Conservation (phyloP, 139 green algal species). For the Auxenochlorella pyrenoidosa region DNA sequence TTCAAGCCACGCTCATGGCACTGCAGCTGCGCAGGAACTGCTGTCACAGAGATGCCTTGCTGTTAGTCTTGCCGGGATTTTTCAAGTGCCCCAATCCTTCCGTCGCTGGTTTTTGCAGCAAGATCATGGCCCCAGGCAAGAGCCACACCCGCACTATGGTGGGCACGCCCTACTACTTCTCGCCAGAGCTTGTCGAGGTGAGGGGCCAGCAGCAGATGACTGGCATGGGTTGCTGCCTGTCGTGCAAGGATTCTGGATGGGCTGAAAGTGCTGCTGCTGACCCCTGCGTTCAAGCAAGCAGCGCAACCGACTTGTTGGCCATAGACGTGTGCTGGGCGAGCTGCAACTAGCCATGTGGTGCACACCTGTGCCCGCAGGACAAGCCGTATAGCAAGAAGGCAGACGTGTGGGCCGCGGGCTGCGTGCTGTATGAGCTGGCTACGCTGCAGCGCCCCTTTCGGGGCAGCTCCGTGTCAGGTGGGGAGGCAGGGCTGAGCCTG, state of each 20-base stretch:
- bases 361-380: constrained; percentile 36
- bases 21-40: neutral
- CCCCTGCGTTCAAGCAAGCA: neutral
- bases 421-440: constrained; percentile 88
- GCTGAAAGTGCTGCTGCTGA: too few species aligned
- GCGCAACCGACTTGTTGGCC: neutral
- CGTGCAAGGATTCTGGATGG: too few species aligned
- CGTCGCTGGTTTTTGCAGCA: constrained; percentile 8
- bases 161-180: constrained; percentile 71
- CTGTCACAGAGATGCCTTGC: neutral
- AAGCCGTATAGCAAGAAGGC: constrained; percentile 77
- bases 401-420: constrained; percentile 89
- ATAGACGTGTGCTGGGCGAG: too few species aligned
- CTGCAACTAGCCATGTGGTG: neutral
- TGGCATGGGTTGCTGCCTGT: too few species aligned
- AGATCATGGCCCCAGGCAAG: constrained; percentile 42
- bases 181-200: constrained; percentile 61
- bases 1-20: neutral
- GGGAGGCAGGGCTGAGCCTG: neutral
- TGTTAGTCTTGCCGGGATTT: neutral
- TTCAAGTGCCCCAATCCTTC: neutral
- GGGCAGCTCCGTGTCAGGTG: constrained; percentile 18
- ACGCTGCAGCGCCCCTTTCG: constrained; percentile 54
- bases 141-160: constrained; percentile 53
- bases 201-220: neutral